Base-by-base conservation (phyloP, 1,284 basidiomycete species). In the Microstroma glucosiphilum region DNA sequence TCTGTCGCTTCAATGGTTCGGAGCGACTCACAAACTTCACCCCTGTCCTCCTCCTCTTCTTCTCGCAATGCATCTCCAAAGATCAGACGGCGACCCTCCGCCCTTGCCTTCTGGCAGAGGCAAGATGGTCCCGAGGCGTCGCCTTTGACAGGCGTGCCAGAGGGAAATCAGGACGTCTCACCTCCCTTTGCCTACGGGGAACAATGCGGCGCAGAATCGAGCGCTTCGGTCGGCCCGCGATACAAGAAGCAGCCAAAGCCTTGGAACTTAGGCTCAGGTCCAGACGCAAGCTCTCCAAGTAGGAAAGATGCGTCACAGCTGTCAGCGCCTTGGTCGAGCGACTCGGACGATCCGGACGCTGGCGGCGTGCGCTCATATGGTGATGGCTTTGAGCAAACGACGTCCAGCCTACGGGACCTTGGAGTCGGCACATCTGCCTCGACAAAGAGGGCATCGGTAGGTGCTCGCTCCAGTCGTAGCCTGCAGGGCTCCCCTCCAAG, bases 61-160 rank as follows among this genome's bases (percentile, higher is more conserved):
- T 37, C 30, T 37, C 30, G 30, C 30, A 37, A 37, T 37, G 30
- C 30, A 37, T 37, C 30, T 9, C 30, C 30, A 37, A 37, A 37
- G 30, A 37, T 30, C 23, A 57, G 40, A 40, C 56, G 56, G 1
- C 8, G 30, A 7, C 21, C 56, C n/a, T 15, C 25, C 13, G 56
- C 56, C 11, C 40, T 57, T n/a, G 56, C 56, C 23, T 57, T 57
- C 40, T 57, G 56, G 56, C 56, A 57, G 56, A 57, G 37, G 6
- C 8, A 48, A 21, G 56, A 15, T 13, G 23, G 25, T 19, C 12
- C 40, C 13, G 37, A n/a, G 6, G 19, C 37, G 40, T 23, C 56
- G 25, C 17, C n/a, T 30, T 17, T 4, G 25, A 15, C 56, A 37
- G 54, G 19, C 23, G 19, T n/a, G 54, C 37, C 54, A 56, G 54